Evolutionary conservation across 495 filamentous ascomycete genomes (phyloP), one percentile per base, ranked within the genome.

Genomic region (Polyplosphaeria fusca): DNA sequence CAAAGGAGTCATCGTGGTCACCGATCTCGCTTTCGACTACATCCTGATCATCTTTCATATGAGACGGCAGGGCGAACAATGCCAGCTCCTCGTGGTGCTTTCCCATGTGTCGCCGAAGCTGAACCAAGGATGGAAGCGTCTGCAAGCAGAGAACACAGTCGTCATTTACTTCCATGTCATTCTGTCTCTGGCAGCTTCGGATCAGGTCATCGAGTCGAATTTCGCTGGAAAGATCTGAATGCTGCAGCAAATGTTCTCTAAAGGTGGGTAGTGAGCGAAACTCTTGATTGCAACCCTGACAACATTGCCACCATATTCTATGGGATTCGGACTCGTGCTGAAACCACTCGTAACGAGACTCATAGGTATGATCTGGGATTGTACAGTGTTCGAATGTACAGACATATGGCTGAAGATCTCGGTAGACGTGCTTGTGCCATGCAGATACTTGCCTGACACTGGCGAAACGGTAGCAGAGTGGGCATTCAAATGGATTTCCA

Each of bases 21-120:
- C n/a, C n/a, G n/a, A n/a, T n/a, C n/a, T 80, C 25, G 83, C 89
- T 43, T 12, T 58, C 47, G 39, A 28, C 19, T 26, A 44, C 46
- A 26, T 58, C 55, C 5, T 50, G 2, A 37, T 51, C 23, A 16
- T 51, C 55, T 22, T 51, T 51, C 47, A 50, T 30, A 19, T 28
- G 41, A 16, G 45, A 32, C 14, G 55, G 55, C 16, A 58, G 23
- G 0, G 47, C 55, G 23, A 58, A 58, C 9, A 58, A 27, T 18
- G 55, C 45, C 22, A 58, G 42, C 27, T 58, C 47, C 22, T 59
- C 47, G n/a, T 52, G 47, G 35, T 59, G 55, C 30, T 52, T 52
- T n/a, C 55, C 55, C 12, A 59, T n/a, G 47, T 59, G 55, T 12
- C 41, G 27, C 11, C 48, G 38, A 2, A 52, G 47, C 22, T 52